Evolutionary conservation across 768 basidiomycete genomes (phyloP), one percentile per base, ranked within the genome.

Genomic region (Naematelia encephala): DNA sequence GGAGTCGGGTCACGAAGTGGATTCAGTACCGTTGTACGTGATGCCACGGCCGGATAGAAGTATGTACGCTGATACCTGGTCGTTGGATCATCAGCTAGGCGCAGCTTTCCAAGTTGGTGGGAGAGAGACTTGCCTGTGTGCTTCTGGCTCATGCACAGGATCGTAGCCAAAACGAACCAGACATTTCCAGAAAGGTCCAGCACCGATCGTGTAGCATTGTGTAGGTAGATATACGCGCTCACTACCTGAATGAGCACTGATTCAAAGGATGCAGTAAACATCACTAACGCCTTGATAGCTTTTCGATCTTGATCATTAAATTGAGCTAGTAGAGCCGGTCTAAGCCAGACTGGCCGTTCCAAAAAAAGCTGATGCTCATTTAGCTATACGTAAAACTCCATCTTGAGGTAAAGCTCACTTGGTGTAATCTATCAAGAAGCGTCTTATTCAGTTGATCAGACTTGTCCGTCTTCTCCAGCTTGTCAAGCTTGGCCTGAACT

Each of bases 161-260:
- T 99, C 96, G 70, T 92, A 98, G 12, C 87, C 85, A 57, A 91
- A 87, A 46, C 85, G 84, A 30, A 97, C 82, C 51, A 92, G 82
- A 13, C 89, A 88, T 67, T 97, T 93, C 42, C 91, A 82, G 87
- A 89, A 98, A 2, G 93, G 92, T 0, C 96, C 96, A 64, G 96
- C 93, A 65, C 87, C 84, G 71, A 97, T 93, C 8, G 89, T 87
- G 70, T 93, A 99, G 55, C 86, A 87, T 2, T 88, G 84, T 4
- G 89, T 78, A 2, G 92, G 87, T 16, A 94, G 82, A 14, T 91
- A 81, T 16, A 39, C 4, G 85, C 78, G 72, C 93, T 94, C 12
- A 89, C 88, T 60, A 91, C 94, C 44, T 14, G 26, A 11, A 26
- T 61, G 54, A 64, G 60, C 54, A 16, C 29, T 19, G 25, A 22